These are phyloP conservation scores for Tolypocladium tundrense DNA, from an alignment of 2,329 filamentous ascomycete species.

Conservation along the genomic window DNA sequence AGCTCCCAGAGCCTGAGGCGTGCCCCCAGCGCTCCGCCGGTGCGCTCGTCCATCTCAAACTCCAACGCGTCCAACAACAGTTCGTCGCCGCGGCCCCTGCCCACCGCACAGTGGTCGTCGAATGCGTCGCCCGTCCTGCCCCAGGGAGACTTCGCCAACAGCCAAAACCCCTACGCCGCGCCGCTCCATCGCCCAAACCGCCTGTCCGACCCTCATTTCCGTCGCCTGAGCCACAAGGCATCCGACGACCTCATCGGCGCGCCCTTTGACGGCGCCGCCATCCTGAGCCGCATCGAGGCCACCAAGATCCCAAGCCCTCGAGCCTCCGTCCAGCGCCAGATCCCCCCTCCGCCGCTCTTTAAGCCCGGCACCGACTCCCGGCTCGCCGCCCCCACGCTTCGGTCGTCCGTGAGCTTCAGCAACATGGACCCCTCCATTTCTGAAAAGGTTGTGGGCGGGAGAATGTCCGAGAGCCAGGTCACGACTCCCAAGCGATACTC, in stretches of 20 bases:
- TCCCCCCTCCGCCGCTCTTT: slow-evolving; percentile 23
- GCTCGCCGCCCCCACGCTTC: slow-evolving; percentile 42
- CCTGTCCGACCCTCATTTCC: slow-evolving; percentile 9
- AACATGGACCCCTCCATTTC: slow-evolving; percentile 27
- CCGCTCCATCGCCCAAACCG: slow-evolving; percentile 9
- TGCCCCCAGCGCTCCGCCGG: slow-evolving; percentile 48
- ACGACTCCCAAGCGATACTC: slow-evolving; percentile 61
- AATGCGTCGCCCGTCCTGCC: slow-evolving; percentile 36
- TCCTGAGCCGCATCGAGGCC: slow-evolving; percentile 50
- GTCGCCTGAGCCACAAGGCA: slow-evolving; percentile 14
- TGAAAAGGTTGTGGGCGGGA: slow-evolving; percentile 22
- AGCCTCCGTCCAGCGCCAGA: slow-evolving; percentile 18
- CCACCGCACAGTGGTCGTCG: slow-evolving; percentile 27
- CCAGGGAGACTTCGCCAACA: slow-evolving; percentile 28
- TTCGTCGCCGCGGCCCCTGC: slow-evolving; percentile 36
- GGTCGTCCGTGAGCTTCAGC: slow-evolving; percentile 50
- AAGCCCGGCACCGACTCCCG: slow-evolving; percentile 45
- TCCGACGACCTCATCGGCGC: slow-evolving; percentile 54
- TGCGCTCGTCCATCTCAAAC: slow-evolving; percentile 36
- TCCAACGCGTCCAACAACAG: slow-evolving; percentile 39
- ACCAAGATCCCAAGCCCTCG: slow-evolving; percentile 28
- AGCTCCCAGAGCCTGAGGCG: slow-evolving; percentile 54
- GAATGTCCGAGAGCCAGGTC: slow-evolving; percentile 31
- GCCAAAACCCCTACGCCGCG: slow-evolving; percentile 5
- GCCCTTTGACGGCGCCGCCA: slow-evolving; percentile 54